Evolutionary conservation across 257 asterid genomes (phyloP), one percentile per base, ranked within the genome.

Genomic region (Solanum chmielewskii): DNA sequence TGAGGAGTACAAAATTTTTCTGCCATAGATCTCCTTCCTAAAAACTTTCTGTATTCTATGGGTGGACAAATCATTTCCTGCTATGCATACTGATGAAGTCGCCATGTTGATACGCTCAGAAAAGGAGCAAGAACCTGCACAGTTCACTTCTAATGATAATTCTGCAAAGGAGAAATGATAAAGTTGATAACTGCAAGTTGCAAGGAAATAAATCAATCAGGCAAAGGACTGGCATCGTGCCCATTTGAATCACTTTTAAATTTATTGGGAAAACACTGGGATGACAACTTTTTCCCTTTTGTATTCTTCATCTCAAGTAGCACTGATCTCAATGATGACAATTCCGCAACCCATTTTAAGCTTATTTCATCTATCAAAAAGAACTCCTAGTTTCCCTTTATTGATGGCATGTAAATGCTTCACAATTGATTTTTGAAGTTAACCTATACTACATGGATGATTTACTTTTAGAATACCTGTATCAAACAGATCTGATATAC

Each of bases 21-120:
- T 91, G 81, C 98, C 94, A 85, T 92, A 91, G 20, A 90, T 89
- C 83, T 94, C 97, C 87, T 91, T 96, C 89, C 91, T 86, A 78
- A 93, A 80, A 90, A 90, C 86, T 27, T 93, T 88, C 87, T 87
- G 90, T 47, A 92, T 84, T 71, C 87, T 90, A 86, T 84, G 88
- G 42, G 93, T 84, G 10, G 92, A 89, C 83, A 93, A 90, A 44
- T 94, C 90, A 86, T 92, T 94, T 88, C 98, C 98, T n/a, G 96
- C 90, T 87, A 97, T 90, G 62, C 95, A 96, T 71, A 95, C 98
- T 9, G 97, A 92, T 81, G 96, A 93, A 87, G 94, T 93, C 41
- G 98, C 98, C 99, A 97, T 97, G 88, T 91, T 56, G 88, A 20
- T 77, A 73, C 80, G 23, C 68, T 49, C 68, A 39, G 74, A 47